Evolutionary conservation across 345 rosid species (phyloP).

Genomic region (Iberis pinnata): DNA sequence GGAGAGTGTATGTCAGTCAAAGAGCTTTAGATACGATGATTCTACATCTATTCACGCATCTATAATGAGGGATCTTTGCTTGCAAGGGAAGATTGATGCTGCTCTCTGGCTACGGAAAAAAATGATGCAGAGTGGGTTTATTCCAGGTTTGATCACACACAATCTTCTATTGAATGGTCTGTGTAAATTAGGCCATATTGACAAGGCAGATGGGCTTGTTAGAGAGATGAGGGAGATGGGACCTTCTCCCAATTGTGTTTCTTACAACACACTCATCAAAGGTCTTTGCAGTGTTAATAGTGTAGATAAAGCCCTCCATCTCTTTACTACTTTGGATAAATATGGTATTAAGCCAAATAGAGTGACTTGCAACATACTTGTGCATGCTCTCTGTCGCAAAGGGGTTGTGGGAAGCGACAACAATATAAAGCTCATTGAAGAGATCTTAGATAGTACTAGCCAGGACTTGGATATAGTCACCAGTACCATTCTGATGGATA

Average conservation of each 20-base stretch:
- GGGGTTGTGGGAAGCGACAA: constrained; percentile 39
- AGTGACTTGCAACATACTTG: constrained; percentile 55
- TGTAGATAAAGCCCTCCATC: constrained; percentile 48
- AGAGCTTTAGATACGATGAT: constrained; percentile 28
- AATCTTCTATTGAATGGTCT: constrained; percentile 59
- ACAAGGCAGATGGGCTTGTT: constrained; percentile 49
- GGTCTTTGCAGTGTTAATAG: constrained; percentile 50
- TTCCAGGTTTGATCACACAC: constrained; percentile 57
- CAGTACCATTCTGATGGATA: constrained; percentile 66
- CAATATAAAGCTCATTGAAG: constrained; percentile 35
- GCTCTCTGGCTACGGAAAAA: constrained; percentile 56
- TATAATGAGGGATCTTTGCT: constrained; percentile 46
- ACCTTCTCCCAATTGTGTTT: constrained; percentile 53
- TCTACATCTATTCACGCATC: constrained; percentile 20
- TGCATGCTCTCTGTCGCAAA: constrained; percentile 54
- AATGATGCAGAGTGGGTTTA: constrained; percentile 41
- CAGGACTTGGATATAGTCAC: constrained; percentile 38
- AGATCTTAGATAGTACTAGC: constrained; percentile 37
- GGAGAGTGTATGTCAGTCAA: constrained; percentile 38
- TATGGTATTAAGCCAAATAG: constrained; percentile 50
- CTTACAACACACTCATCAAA: constrained; percentile 53
- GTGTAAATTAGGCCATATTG: constrained; percentile 44
- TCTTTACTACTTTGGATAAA: constrained; percentile 43
- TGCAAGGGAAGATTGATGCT: constrained; percentile 54
- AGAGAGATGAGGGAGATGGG: constrained; percentile 64